phyloP scores from a whole-genome alignment of 345 rosid genomes.

The Kandelia obovata region DNA sequence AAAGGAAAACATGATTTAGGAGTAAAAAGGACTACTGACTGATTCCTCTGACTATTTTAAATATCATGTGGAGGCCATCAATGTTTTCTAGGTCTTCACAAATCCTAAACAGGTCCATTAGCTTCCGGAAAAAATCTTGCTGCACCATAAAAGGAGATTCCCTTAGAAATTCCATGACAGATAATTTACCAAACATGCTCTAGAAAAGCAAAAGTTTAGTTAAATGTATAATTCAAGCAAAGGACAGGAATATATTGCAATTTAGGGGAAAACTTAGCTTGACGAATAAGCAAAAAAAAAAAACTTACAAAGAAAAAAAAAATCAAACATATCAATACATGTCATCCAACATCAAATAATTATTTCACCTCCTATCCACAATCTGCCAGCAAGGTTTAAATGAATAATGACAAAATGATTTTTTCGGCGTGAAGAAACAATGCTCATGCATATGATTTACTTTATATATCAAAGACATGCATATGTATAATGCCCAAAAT shows the following conservation, averaged over 20 bases:
- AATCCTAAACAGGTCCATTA: slow-evolving; percentile 65
- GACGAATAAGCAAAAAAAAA: too few relatives aligned
- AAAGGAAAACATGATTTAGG: slow-evolving; percentile 5
- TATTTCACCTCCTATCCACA: neutral
- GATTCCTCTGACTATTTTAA: slow-evolving; percentile 75
- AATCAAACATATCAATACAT: neutral
- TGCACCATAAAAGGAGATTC: slow-evolving; percentile 42
- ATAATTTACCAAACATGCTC: neutral
- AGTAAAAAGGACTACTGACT: slow-evolving; percentile 45
- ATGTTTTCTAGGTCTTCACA: slow-evolving; percentile 64
- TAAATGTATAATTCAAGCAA: neutral
- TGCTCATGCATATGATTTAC: too few relatives aligned
- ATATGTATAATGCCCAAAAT: too few relatives aligned
- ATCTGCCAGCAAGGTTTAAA: neutral
- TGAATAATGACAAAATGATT: neutral
- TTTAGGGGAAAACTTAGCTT: too few relatives aligned
- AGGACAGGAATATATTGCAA: too few relatives aligned
- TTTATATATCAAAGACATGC: too few relatives aligned
- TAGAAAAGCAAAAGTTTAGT: neutral
- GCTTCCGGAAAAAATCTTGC: slow-evolving; percentile 70
- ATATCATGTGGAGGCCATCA: slow-evolving; percentile 77
- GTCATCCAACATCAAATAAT: too few relatives aligned
- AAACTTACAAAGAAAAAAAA: neutral
- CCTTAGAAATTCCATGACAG: neutral
- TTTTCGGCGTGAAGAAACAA: too few relatives aligned